Evolutionary conservation across 345 rosid species (phyloP).

Genomic region (Combretum micranthum): DNA sequence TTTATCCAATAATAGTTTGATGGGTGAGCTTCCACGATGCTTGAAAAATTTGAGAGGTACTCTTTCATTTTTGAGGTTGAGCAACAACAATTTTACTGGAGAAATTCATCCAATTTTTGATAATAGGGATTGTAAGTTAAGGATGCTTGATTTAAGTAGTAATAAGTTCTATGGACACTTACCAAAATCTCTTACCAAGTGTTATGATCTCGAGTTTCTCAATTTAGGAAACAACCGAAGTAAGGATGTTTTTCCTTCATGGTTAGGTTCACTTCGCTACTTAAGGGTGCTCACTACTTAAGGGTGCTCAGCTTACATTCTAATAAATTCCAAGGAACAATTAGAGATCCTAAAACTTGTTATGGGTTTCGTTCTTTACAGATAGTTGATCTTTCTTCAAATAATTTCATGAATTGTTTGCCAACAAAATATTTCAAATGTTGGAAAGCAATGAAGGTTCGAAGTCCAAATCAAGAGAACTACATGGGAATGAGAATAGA

Average conservation of each 20-base stretch:
- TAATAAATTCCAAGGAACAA: slow-evolving; percentile 6
- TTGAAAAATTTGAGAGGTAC: slow-evolving; percentile 6
- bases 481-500: not conserved
- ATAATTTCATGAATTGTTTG: not conserved
- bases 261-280: slow-evolving; percentile 4
- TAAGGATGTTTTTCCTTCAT: slow-evolving; percentile 8
- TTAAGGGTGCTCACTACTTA: too few species aligned
- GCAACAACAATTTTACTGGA: not conserved
- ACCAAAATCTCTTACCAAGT: not conserved
- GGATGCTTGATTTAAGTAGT: slow-evolving; percentile 7
- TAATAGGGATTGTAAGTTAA: not conserved
- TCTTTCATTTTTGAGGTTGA: not conserved
- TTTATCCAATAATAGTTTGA: slow-evolving; percentile 4
- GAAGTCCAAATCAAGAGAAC: too few species aligned
- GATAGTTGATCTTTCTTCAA: slow-evolving; percentile 8
- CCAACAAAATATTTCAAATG: slow-evolving; percentile 1
- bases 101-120: not conserved
- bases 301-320: slow-evolving; percentile 6
- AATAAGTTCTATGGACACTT: not conserved
- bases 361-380: slow-evolving; percentile 4
- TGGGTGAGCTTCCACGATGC: slow-evolving; percentile 1
- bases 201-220: slow-evolving; percentile 6
- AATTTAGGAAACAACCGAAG: slow-evolving; percentile 4
- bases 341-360: not conserved
- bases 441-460: slow-evolving; percentile 6